Evolutionary conservation across 2,329 filamentous ascomycete species (phyloP), one percentile per base, ranked within the genome.

Genomic region (Aspergillus sp.): DNA sequence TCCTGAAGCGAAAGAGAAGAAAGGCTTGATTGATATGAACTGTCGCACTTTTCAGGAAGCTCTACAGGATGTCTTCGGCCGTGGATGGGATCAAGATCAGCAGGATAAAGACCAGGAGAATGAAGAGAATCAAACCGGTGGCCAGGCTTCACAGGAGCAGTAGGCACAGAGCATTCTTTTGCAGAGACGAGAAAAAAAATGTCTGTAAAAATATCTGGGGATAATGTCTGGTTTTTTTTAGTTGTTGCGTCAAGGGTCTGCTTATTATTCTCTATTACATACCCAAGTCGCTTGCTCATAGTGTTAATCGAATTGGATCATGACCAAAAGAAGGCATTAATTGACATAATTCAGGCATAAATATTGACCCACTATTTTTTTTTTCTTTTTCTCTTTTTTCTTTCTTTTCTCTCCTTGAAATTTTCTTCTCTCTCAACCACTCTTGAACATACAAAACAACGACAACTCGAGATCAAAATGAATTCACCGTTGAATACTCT

Each of bases 21-120:
- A 81, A 49, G 78, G 78, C 0, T 64, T 83, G 42, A 81, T 84
- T 50, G 81, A 84, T 59, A 82, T 83, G 72, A 83, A 84, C 52
- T 79, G 80, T 34, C 75, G 79, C 42, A 75, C 80, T 2, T 79
- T 83, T 55, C 79, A 82, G 56, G 76, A 81, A 34, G 80, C 79
- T 0, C 65, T 84, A 43, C 74, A 78, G 49, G 74, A 82, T 51
- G 78, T 84, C 4, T 82, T 83, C 51, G 74, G 74, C 5, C 70
- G 76, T 29, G 66, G 60, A 41, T 73, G 71, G 71, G 70, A 73
- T 46, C 64, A 67, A 47, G 63, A 55, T 12, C 33, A 46, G 29
- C 65, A 65, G 61, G 27, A 4, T 32, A 53, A 52, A 42, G 46
- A 27, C 29, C 7, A 36, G 29, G 50, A 52, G 34, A 53, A 44